phyloP scores from a whole-genome alignment of 768 basidiomycete genomes.

The Termitomyces sp. region DNA sequence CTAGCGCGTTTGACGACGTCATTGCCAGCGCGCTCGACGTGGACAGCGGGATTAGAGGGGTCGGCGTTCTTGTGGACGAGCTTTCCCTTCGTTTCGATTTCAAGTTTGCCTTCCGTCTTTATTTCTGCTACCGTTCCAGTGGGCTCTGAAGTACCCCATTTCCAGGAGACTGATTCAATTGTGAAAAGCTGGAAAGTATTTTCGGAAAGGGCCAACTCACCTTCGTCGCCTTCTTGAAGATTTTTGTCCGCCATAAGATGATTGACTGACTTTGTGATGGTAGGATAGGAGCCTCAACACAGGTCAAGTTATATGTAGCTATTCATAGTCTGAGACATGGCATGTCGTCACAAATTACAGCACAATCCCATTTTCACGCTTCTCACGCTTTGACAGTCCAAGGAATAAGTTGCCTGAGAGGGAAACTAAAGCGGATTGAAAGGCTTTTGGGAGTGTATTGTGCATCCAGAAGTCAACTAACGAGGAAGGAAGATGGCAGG shows the following conservation, averaged over 20 bases:
- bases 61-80: constrained; percentile 22
- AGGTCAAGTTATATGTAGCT: neutral
- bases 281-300: neutral
- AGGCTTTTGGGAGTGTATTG: too few species aligned
- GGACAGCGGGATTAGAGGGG: constrained; percentile 22
- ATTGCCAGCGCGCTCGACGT: constrained; percentile 19
- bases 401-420: neutral
- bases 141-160: constrained; percentile 15
- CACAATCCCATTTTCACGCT: neutral
- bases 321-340: constrained; percentile 3
- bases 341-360: constrained; percentile 5
- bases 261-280: neutral
- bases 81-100: constrained; percentile 22
- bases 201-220: too few species aligned
- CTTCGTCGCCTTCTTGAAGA: constrained; percentile 23
- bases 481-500: too few species aligned
- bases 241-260: constrained; percentile 17
- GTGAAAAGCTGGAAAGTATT: too few species aligned
- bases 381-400: neutral
- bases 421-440: too few species aligned
- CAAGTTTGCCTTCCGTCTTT: constrained; percentile 18
- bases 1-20: constrained; percentile 25
- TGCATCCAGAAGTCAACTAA: too few species aligned
- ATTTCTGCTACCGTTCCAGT: constrained; percentile 22
- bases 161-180: constrained; percentile 18